Conservation (phyloP, 2,329 filamentous ascomycete species). For the Phoma sp. region DNA sequence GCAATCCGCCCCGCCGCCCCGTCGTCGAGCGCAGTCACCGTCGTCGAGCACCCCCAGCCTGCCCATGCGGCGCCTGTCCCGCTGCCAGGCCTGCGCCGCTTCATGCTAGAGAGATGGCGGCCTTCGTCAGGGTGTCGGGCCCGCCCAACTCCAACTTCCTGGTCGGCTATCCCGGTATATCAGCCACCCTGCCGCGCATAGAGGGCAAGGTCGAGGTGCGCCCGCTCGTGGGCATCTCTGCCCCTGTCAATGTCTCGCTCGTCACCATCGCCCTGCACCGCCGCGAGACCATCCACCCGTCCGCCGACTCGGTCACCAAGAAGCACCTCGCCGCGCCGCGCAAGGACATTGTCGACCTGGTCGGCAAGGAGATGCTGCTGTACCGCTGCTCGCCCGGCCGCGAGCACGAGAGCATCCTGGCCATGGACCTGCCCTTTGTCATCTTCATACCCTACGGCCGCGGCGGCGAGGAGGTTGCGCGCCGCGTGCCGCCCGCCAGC, state of each 20-base stretch:
- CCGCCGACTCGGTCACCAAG: constrained; percentile 91
- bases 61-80: constrained; percentile 46
- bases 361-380: constrained; percentile 92
- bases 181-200: constrained; percentile 93
- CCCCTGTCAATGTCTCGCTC: constrained; percentile 87
- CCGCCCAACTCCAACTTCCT: constrained; percentile 97
- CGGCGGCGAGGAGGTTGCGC: constrained; percentile 85
- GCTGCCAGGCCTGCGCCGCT: constrained; percentile 44
- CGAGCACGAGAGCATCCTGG: constrained; percentile 85
- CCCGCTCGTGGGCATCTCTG: constrained; percentile 81
- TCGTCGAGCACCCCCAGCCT: constrained; percentile 10
- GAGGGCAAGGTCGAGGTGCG: constrained; percentile 98
- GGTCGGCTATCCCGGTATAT: constrained; percentile 97
- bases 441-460: constrained; percentile 96
- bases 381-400: constrained; percentile 84
- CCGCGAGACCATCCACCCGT: constrained; percentile 94
- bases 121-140: constrained; percentile 94
- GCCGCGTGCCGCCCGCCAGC: constrained; percentile 89
- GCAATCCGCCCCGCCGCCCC: background rate
- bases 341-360: constrained; percentile 88
- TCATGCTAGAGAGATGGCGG: constrained; percentile 56
- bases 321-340: constrained; percentile 88
- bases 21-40: background rate
- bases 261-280: constrained; percentile 93
- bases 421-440: constrained; percentile 97